phyloP scores from a whole-genome alignment of 208 protist species.

The Trypanosoma scelopori region DNA sequence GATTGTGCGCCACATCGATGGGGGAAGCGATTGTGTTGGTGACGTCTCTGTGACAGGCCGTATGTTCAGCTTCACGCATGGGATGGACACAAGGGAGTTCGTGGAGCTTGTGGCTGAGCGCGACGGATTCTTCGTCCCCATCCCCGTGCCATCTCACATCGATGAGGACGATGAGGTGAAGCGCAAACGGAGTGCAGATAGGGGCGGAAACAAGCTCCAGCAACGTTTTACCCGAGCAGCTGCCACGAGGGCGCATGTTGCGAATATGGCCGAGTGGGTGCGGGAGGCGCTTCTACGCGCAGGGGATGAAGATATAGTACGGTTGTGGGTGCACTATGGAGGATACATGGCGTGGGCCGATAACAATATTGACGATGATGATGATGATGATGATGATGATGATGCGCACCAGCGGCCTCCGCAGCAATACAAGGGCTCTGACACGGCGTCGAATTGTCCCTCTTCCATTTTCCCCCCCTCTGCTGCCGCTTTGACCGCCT shows the following conservation, averaged over 20 bases:
- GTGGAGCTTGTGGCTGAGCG: constrained; percentile 23
- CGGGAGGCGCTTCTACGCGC: constrained; percentile 45
- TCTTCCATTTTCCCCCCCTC: too few species aligned
- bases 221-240: background rate
- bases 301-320: constrained; percentile 32
- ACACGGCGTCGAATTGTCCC: too few species aligned
- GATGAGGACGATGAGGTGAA: background rate
- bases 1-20: constrained; percentile 35
- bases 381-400: constrained; percentile 4
- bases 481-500: background rate
- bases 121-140: constrained; percentile 26
- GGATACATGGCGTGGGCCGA: constrained; percentile 1
- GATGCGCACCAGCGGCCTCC: constrained; percentile 26
- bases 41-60: background rate
- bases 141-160: background rate
- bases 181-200: background rate
- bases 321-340: constrained; percentile 64
- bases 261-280: constrained; percentile 29
- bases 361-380: background rate
- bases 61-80: constrained; percentile 29
- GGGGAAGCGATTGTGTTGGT: background rate
- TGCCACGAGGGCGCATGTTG: background rate
- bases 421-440: background rate
- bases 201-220: background rate
- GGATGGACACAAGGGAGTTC: constrained; percentile 33